These are phyloP conservation scores for Calonectria honghensis DNA, from an alignment of 2,329 filamentous ascomycete genomes.

Conservation along the genomic window DNA sequence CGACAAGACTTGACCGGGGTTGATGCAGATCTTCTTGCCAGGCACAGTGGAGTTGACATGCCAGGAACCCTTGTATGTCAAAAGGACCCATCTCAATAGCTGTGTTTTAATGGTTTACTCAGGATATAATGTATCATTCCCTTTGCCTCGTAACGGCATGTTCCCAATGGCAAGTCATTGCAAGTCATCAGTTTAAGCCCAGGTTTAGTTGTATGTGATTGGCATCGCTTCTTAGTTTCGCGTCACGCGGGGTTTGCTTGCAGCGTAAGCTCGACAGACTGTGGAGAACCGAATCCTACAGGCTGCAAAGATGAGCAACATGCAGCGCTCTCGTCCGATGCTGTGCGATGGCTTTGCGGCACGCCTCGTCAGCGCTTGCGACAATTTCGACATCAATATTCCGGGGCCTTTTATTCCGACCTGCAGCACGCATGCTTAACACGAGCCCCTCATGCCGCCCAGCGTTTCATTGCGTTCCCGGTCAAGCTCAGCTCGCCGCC, in stretches of 20 bases:
- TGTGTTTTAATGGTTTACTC: background rate
- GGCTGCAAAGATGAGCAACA: background rate
- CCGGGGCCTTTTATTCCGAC: constrained; percentile 11
- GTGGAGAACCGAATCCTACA: background rate
- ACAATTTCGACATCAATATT: constrained; percentile 17
- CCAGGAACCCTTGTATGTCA: constrained; percentile 8
- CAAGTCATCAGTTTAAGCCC: background rate
- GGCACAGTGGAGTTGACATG: constrained; percentile 1
- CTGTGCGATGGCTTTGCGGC: background rate
- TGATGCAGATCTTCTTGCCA: constrained; percentile 16
- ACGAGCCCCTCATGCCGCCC: background rate
- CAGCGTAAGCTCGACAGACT: background rate
- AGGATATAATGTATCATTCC: background rate
- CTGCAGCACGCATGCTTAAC: constrained; percentile 19
- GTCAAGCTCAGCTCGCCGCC: constrained; percentile 2
- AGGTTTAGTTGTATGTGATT: background rate
- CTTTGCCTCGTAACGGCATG: background rate
- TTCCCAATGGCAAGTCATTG: too few relatives aligned
- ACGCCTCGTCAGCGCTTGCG: constrained; percentile 13
- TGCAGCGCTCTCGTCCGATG: constrained; percentile 7
- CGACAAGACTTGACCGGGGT: background rate
- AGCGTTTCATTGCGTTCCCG: background rate
- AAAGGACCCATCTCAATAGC: background rate
- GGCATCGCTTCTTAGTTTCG: background rate
- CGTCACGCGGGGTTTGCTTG: background rate